Evolutionary conservation across 306 rosid species (phyloP).

Genomic region (Gleditsia sinensis): DNA sequence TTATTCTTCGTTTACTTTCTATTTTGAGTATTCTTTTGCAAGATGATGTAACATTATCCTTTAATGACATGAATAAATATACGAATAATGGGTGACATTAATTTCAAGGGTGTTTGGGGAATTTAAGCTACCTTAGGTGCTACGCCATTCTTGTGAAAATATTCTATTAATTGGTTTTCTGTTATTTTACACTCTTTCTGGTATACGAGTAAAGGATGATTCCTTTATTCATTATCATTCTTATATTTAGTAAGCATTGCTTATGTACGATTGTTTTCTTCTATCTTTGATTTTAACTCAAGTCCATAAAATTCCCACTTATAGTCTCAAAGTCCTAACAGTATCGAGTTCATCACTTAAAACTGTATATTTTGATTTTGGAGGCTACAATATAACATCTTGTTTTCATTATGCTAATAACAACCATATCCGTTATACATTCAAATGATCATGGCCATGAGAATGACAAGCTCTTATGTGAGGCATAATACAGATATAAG

Average conservation of each 20-base stretch:
- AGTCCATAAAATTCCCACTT: not conserved
- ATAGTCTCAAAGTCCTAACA: not conserved
- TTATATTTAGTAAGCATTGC: not conserved
- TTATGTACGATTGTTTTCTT: not conserved
- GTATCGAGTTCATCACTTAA: too few species aligned
- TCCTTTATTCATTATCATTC: not conserved
- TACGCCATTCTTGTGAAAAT: not conserved
- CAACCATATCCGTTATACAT: too few species aligned
- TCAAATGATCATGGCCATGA: too few species aligned
- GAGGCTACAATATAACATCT: too few species aligned
- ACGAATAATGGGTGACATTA: not conserved
- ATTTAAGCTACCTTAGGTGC: not conserved
- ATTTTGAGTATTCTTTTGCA: not conserved
- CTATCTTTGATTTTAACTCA: not conserved
- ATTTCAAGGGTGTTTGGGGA: not conserved
- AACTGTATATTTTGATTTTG: not conserved
- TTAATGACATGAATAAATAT: not conserved
- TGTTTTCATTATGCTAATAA: too few species aligned
- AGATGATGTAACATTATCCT: not conserved
- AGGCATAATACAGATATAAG: too few species aligned
- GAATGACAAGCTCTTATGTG: too few species aligned
- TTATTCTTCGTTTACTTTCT: not conserved
- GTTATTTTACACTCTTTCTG: not conserved
- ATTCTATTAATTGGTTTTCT: not conserved
- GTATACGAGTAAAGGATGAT: not conserved